Conservation (phyloP, 2,329 filamentous ascomycete species). For the Phialophora macrospora region DNA sequence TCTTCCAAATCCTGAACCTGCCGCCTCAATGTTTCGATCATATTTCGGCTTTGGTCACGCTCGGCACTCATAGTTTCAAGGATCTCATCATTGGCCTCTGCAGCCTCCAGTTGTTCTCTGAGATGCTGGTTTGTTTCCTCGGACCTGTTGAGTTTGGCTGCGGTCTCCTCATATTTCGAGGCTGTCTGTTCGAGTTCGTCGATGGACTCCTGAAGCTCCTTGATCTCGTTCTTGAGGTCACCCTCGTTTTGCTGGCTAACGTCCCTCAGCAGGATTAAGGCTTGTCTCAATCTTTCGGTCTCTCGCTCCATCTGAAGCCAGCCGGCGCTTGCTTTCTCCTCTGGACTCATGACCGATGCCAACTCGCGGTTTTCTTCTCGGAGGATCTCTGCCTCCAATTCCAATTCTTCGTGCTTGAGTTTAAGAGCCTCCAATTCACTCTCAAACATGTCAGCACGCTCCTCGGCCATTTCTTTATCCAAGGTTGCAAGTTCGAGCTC, state of each 20-base stretch:
- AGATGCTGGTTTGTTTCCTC: slow-evolving; percentile 83
- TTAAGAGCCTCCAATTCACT: slow-evolving; percentile 79
- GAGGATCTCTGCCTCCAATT: slow-evolving; percentile 85
- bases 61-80: slow-evolving; percentile 89
- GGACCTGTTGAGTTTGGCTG: slow-evolving; percentile 73
- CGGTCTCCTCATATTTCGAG: slow-evolving; percentile 70
- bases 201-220: slow-evolving; percentile 72
- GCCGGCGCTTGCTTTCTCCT: slow-evolving; percentile 82
- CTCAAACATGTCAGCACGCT: slow-evolving; percentile 81
- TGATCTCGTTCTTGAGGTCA: slow-evolving; percentile 76
- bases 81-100: slow-evolving; percentile 87
- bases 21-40: slow-evolving; percentile 35
- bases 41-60: slow-evolving; percentile 65
- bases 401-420: slow-evolving; percentile 77
- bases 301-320: slow-evolving; percentile 92
- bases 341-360: slow-evolving; percentile 80
- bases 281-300: slow-evolving; percentile 85
- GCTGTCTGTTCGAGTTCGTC: slow-evolving; percentile 70
- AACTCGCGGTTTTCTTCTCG: slow-evolving; percentile 86
- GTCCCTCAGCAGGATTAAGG: slow-evolving; percentile 81
- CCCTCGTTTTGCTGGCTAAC: slow-evolving; percentile 83
- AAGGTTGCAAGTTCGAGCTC: slow-evolving; percentile 84
- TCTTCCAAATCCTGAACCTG: slow-evolving; percentile 84
- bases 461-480: slow-evolving; percentile 95
- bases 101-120: slow-evolving; percentile 86